phyloP scores from a whole-genome alignment of 345 rosid species.

The Citrus glauca region DNA sequence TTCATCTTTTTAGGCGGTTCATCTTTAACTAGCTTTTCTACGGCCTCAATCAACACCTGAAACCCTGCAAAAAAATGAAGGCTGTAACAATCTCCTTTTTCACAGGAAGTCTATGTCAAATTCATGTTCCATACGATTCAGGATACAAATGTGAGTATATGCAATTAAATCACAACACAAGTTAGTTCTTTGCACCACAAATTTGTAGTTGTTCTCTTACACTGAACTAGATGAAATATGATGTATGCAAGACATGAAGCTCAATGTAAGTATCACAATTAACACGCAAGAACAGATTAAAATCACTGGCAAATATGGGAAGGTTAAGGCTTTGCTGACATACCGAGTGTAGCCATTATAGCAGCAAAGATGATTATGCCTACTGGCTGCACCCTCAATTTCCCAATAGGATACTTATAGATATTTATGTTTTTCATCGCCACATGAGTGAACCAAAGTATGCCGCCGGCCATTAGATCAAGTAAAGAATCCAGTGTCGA shows the following conservation, averaged over 20 bases:
- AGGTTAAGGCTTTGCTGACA: neutral
- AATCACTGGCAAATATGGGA: neutral
- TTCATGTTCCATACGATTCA: neutral
- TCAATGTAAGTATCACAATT: neutral
- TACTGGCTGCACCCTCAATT: constrained; percentile 91
- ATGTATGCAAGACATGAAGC: neutral
- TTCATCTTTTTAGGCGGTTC: constrained; percentile 46
- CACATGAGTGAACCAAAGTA: constrained; percentile 89
- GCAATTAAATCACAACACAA: neutral
- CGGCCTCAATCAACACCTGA: constrained; percentile 73
- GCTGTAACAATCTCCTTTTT: neutral
- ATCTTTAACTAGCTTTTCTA: constrained; percentile 49
- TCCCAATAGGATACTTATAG: constrained; percentile 92
- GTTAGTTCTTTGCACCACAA: neutral
- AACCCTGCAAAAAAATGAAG: constrained; percentile 47
- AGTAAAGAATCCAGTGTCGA: constrained; percentile 93
- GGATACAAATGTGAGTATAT: neutral
- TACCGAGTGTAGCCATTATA: constrained; percentile 94
- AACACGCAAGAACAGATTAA: neutral
- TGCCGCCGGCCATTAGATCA: constrained; percentile 94
- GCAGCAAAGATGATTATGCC: constrained; percentile 94
- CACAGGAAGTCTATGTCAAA: neutral
- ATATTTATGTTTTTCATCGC: constrained; percentile 84
- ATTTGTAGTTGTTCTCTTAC: neutral
- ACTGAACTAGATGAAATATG: neutral